A percentile compares a stretch with the other conserved stretches of the same genome.
These are phyloP conservation scores for Pythium scleroteichum DNA, from an alignment of 352 stramenopile genomes.

Conservation along the genomic window DNA sequence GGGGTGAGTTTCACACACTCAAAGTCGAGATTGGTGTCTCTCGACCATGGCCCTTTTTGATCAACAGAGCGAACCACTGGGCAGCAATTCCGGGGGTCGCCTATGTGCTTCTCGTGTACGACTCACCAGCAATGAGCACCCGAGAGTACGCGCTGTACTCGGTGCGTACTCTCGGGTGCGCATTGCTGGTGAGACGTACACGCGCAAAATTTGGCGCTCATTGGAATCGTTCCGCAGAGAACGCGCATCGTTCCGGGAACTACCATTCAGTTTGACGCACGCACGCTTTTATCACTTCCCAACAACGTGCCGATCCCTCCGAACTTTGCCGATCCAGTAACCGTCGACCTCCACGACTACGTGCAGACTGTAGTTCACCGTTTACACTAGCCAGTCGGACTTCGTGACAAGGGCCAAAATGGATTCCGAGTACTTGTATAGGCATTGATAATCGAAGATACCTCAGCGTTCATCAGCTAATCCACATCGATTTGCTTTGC, in stretches of 20 bases:
- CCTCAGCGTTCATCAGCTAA: too few species aligned
- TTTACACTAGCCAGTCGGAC: too few species aligned
- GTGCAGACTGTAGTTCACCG: too few species aligned
- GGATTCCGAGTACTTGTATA: too few species aligned
- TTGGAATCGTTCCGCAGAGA: too few species aligned
- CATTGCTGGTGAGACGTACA: neutral
- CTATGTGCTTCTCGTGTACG: slow-evolving; percentile 5
- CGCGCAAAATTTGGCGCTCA: too few species aligned
- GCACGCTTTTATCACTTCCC: neutral
- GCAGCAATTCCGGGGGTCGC: slow-evolving; percentile 1
- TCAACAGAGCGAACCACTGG: slow-evolving; percentile 1
- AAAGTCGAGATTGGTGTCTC: slow-evolving; percentile 15
- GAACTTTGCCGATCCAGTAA: neutral
- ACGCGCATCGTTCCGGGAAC: too few species aligned
- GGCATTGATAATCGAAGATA: too few species aligned
- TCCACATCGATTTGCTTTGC: too few species aligned
- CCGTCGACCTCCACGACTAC: neutral
- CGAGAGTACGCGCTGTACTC: neutral
- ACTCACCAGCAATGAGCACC: neutral
- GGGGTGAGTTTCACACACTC: slow-evolving; percentile 15
- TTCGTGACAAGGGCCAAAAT: too few species aligned
- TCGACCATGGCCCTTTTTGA: neutral
- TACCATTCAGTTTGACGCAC: slow-evolving; percentile 1
- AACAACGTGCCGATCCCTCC: neutral
- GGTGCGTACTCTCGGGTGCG: neutral